Evolutionary conservation across 768 basidiomycete genomes (phyloP).

Genomic region (Termitomyces sp.): DNA sequence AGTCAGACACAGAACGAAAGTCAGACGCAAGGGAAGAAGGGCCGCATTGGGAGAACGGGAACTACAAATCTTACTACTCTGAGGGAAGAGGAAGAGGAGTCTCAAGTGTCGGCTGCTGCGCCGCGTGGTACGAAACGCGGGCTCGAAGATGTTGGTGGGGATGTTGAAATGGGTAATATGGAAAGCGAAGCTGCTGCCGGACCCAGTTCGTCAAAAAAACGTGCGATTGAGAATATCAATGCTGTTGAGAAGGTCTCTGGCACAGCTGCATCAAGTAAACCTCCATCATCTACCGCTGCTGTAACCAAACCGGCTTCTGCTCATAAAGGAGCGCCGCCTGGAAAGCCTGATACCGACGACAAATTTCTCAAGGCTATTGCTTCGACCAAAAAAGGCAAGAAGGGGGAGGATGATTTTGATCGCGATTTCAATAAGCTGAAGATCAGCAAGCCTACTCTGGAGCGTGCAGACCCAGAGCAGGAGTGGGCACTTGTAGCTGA

Average conservation of each 20-base stretch:
- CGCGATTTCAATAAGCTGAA: conserved; percentile 75
- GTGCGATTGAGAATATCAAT: conserved; percentile 36
- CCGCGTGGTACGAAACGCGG: conserved; percentile 34
- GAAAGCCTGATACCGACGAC: conserved; percentile 60
- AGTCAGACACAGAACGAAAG: conserved; percentile 34
- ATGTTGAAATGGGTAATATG: conserved; percentile 32
- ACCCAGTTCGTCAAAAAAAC: conserved; percentile 33
- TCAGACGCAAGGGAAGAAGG: conserved; percentile 18
- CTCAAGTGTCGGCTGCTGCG: conserved; percentile 15
- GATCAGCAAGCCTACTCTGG: conserved; percentile 60
- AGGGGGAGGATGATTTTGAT: conserved; percentile 65
- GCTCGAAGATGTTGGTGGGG: conserved; percentile 29
- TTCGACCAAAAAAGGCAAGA: conserved; percentile 66
- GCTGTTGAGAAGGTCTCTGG: conserved; percentile 5
- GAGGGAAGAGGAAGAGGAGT: conserved; percentile 57
- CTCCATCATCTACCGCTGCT: conserved; percentile 1
- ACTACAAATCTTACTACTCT: conserved; percentile 25
- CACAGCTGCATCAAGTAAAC: not conserved
- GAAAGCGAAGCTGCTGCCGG: conserved; percentile 8
- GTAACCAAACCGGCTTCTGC: conserved; percentile 16
- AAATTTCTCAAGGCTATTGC: conserved; percentile 71
- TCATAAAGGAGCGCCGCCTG: conserved; percentile 26
- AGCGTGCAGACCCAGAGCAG: conserved; percentile 39
- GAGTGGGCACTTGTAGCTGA: conserved; percentile 60
- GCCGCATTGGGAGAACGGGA: conserved; percentile 9